Base-by-base conservation (phyloP, 176 grass and related monocot genomes). In the Phyllostachys edulis region DNA sequence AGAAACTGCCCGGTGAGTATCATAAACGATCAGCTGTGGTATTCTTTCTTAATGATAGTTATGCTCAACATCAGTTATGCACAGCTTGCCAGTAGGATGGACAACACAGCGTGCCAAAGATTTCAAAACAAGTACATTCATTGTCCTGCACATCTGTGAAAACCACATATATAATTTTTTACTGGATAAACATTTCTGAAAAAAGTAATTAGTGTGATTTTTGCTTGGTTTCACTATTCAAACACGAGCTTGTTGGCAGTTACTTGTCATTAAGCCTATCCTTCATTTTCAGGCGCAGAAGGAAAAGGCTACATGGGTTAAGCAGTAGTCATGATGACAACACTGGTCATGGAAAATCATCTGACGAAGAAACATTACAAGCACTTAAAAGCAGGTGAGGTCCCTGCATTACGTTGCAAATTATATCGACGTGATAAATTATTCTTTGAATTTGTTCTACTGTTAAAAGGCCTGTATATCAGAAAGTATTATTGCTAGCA, bases 331-430 rank as follows among this genome's bases (percentile, higher is more conserved):
- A 91, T n/a, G 84, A 87, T 56, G 75, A 62, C 24, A 61, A 15
- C 20, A 59, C 67, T 80, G 87, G 78, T 62, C 66, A 75, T 73
- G 65, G 59, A 80, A 41, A 62, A 77, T 88, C 81, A 77, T 94
- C 83, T 32, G 92, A 93, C 77, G 91, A 96, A 38, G 90, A 92
- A 85, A 92, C 85, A 27, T 77, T 97, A 82, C 84, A 87, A 86
- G 29, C 76, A 84, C 76, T 94, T 40, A 92, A 73, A 72, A 68
- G 71, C 78, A 94, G 90, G 95, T 97, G 86, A 84, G 44, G 72
- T 54, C 6, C 47, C 23, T 1, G 3, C 73, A 64, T 7, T n/a
- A 63, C 55, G 29, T 85, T 83, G n/a, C 75, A 20, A 39, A 79
- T 80, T 89, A 8, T 80, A 72, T 63, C 88, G 52, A 49, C 5